Conservation (phyloP, 2,329 filamentous ascomycete genomes). For the Ceratocystis diversiconidia region DNA sequence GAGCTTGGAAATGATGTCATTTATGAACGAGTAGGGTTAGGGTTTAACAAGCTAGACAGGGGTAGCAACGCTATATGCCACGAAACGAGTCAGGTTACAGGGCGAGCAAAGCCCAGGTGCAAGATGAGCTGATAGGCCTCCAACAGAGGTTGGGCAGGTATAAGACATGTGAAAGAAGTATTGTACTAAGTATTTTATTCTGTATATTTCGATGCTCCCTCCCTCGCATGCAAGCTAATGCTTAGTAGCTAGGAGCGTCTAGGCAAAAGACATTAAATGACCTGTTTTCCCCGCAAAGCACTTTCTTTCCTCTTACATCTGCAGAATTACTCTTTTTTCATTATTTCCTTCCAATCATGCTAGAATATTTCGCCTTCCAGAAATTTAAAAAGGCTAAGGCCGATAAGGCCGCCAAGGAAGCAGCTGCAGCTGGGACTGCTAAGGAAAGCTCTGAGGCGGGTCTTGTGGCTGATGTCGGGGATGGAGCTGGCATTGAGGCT, state of each 20-base stretch:
- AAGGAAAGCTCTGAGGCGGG: not conserved
- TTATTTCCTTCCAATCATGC: conserved; percentile 30
- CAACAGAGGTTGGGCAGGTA: not conserved
- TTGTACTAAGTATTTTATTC: too few species aligned
- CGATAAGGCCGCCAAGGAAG: conserved; percentile 30
- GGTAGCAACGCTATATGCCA: not conserved
- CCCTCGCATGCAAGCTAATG: too few species aligned
- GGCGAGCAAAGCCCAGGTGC: not conserved
- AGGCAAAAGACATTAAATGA: too few species aligned
- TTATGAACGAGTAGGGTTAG: not conserved
- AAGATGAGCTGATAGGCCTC: not conserved
- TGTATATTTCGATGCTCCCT: too few species aligned
- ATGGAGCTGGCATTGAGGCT: conserved; percentile 16
- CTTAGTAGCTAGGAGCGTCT: too few species aligned
- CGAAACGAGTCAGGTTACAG: too few species aligned
- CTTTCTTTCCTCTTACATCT: not conserved
- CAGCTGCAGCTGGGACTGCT: not conserved
- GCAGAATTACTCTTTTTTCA: not conserved
- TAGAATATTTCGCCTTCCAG: conserved; percentile 49
- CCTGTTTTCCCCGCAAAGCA: not conserved
- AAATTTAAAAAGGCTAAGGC: conserved; percentile 47
- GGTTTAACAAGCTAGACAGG: not conserved
- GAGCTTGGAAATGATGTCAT: not conserved
- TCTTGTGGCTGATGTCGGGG: not conserved
- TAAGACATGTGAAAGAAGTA: not conserved